phyloP scores from a whole-genome alignment of 495 filamentous ascomycete species.

The Cryomyces antarcticus region DNA sequence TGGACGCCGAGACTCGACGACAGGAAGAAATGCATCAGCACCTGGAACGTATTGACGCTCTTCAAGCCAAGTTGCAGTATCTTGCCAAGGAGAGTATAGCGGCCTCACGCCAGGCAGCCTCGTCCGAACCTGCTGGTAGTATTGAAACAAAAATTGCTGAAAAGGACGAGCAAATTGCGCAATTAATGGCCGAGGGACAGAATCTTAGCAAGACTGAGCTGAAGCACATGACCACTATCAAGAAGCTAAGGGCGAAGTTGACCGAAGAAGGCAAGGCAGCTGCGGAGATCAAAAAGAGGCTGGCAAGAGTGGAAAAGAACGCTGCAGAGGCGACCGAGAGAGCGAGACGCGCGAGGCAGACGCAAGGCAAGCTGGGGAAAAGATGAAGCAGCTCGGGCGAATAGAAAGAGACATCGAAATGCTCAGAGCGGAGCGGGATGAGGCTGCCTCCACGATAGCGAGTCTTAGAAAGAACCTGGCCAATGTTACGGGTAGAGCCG shows the following conservation, averaged over 20 bases:
- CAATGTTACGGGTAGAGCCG: constrained; percentile 43
- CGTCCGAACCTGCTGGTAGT: constrained; percentile 38
- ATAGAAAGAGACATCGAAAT: constrained; percentile 50
- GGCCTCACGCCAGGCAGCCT: constrained; percentile 41
- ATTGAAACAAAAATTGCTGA: constrained; percentile 61
- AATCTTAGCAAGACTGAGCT: constrained; percentile 71
- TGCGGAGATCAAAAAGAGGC: constrained; percentile 33
- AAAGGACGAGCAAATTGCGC: constrained; percentile 74
- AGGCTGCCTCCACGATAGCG: constrained; percentile 41
- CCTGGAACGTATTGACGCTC: constrained; percentile 76
- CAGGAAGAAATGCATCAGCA: constrained; percentile 67
- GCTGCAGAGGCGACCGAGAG: constrained; percentile 12
- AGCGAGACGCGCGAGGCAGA: constrained; percentile 22
- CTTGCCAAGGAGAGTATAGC: constrained; percentile 61
- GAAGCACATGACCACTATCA: constrained; percentile 61
- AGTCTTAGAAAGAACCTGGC: constrained; percentile 52
- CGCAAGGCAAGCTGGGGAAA: constrained; percentile 44
- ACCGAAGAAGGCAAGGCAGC: constrained; percentile 43
- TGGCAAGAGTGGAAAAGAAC: constrained; percentile 37
- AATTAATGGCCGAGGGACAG: constrained; percentile 82
- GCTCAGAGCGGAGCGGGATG: constrained; percentile 42
- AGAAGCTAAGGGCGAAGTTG: constrained; percentile 49
- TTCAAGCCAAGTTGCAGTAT: constrained; percentile 78
- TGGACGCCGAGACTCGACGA: constrained; percentile 38
- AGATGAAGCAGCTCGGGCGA: constrained; percentile 41